Evolutionary conservation across 305 asterid genomes (phyloP), one percentile per base, ranked within the genome.

Genomic region (Fraxinus sp.): DNA sequence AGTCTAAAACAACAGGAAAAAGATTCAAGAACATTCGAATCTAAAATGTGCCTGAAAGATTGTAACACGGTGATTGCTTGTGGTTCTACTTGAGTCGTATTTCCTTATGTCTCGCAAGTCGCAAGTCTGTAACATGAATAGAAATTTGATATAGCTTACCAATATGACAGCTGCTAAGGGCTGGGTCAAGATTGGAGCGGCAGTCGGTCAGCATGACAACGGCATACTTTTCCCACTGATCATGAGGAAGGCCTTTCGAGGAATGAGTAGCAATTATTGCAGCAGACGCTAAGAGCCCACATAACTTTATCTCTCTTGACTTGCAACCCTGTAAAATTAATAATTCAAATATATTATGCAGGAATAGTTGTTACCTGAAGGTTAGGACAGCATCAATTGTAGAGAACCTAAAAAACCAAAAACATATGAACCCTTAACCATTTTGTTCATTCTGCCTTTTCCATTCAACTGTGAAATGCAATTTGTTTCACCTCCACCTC

Each of bases 111-210:
- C 70, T 30, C 33, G 33, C 33, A 30, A 30, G 33, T 59, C 4
- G 13, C 30, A 59, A 59, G 70, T 20, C 66, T 59, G 10, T 59
- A 59, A 59, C 22, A 0, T 8, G 9, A 49, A 49, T 49, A 49
- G 59, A 49, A 85, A 84, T 39, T 2, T 7, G 72, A 81, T 35
- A 57, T 57, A 52, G 72, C 92, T 57, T 81, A 96, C 98, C 98
- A 28, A 87, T 80, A 80, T 91, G 91, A 71, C 87, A 59, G 85
- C 84, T 85, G 80, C 82, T 88, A 73, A 94, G 95, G 43, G 76
- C 91, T 1, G 98, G 98, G 79, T 96, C 95, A 33, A 96, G 98
- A 84, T 89, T 20, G 7, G 98, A 81, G 32, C 99, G 97, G 84
- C 97, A 93, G 85, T 96, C 94, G 49, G 90, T 72, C 28, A 96